Conservation (phyloP, 2,329 filamentous ascomycete species). For the Grosmannia serpens region DNA sequence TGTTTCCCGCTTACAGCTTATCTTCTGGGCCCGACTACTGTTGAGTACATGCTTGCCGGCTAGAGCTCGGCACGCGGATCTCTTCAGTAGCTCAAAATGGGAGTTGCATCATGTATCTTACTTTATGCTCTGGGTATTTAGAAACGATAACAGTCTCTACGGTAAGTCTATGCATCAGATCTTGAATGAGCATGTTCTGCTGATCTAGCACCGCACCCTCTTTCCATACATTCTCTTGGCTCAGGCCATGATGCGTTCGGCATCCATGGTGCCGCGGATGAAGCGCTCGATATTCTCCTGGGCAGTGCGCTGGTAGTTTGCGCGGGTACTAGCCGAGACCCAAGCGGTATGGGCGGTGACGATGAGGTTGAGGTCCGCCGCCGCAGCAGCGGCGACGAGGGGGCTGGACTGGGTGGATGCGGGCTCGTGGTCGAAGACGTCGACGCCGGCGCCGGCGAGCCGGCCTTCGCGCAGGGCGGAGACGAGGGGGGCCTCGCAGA, state of each 20-base stretch:
- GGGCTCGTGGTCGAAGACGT: slow-evolving; percentile 24
- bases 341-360: slow-evolving; percentile 12
- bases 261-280: slow-evolving; percentile 1
- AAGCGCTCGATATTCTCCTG: slow-evolving; percentile 12
- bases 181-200: background rate
- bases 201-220: too few relatives aligned
- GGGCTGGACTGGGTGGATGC: slow-evolving; percentile 12
- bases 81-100: too few relatives aligned
- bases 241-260: slow-evolving; percentile 7
- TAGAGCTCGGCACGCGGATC: too few relatives aligned
- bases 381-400: slow-evolving; percentile 7
- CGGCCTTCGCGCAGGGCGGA: slow-evolving; percentile 20
- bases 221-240: too few relatives aligned
- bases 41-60: too few relatives aligned
- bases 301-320: slow-evolving; percentile 11
- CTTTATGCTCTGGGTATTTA: too few relatives aligned
- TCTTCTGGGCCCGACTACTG: too few relatives aligned
- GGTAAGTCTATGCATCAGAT: background rate
- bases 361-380: slow-evolving; percentile 10
- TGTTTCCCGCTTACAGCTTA: too few relatives aligned
- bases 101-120: too few relatives aligned
- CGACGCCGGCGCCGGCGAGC: slow-evolving; percentile 22
- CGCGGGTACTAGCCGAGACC: slow-evolving; percentile 11
- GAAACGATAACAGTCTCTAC: too few relatives aligned
- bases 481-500: slow-evolving; percentile 22